Base-by-base conservation (phyloP, 2,329 filamentous ascomycete species). In the Xylariaceae sp. region DNA sequence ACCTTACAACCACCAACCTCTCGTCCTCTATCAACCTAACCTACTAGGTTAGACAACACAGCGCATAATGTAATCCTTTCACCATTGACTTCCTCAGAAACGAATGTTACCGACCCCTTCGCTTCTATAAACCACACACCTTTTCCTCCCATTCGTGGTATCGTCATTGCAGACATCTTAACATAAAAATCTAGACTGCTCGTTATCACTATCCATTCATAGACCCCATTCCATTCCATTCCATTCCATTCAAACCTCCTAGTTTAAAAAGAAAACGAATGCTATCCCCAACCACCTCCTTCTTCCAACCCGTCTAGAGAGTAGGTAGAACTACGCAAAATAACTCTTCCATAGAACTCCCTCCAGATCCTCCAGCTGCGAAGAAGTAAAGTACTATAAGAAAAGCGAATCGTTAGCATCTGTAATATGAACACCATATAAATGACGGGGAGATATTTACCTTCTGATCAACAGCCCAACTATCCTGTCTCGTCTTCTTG, bases 271-370 rank as follows among this genome's bases (percentile, higher is more conserved):
- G 34, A 39, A 12, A 43, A 39, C 8, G 12, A 53, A 34, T 31
- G 27, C 37, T 40, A 30, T 19, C 19, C 19, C 12, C 31, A 6
- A 37, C 26, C 40, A 30, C 32, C 3, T n/a, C 42, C 29, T n/a
- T 50, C 29, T 50, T 45, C 26, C 3, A 27, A 19, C 19, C 43
- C 8, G 41, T 49, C 11, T 49, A 27, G 31, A 35, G 19, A 19
- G 19, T 19, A 19, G 19, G 19, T 19, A 19, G 19, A 19, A 19
- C 55, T 76, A 96, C 41, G 91, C 95, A 76, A 99, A 99, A 70
- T 99, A 99, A 72, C 92, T 97, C 85, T 99, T 99, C 94, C 94
- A 99, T 50, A 99, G 76, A 47, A 99, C 95, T 50, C 94, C 94
- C 66, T 96, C 91, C 56, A 99, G 72, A 68, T 97, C 92, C 71